Base-by-base conservation (phyloP, 2,329 filamentous ascomycete genomes). In the Clonostachys sp. region DNA sequence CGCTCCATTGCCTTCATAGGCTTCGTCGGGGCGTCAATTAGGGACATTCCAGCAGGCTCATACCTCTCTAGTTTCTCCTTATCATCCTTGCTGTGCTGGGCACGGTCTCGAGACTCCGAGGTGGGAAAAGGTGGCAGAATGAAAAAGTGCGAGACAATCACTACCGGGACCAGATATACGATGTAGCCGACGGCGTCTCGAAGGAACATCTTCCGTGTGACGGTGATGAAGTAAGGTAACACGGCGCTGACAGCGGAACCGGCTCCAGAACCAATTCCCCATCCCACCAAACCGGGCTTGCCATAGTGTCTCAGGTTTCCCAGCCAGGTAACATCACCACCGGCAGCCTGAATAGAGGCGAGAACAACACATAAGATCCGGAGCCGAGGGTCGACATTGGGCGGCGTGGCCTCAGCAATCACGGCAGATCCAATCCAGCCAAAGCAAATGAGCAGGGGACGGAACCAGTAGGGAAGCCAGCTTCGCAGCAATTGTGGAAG, bases 221-320 rank as follows among this genome's bases (percentile, higher is more conserved):
- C 51, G 0, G 64, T 63, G 12, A 67, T 17, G 2, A 60, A 13
- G 42, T 63, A 63, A 0, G 64, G 64, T 30, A 60, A 46, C 13
- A 58, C 53, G 12, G 62, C 58, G 34, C 57, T 57, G 16, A 60
- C 52, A 7, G 63, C 47, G 10, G 55, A 51, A 1, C 61, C 65
- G 1, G 56, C 54, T 12, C 64, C 66, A 6, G 59, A 57, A 2
- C 64, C 65, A 1, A 63, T 50, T 40, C 62, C 66, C 65, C 66
- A 68, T 33, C 66, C 65, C 3, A 56, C 57, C 16, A 68, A 50
- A 1, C 58, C 63, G n/a, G 52, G 46, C 41, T 53, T 53, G 16
- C 63, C 61, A 36, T 65, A 61, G 12, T 58, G 54, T 0, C 59
- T 55, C 12, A 61, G 45, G 55, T 58, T 55, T 13, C 59, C 59